Percentiles rank a stretch among this genome's conserved stretches.
phyloP scores from a whole-genome alignment of 257 asterid species.

The Salvia hispanica region DNA sequence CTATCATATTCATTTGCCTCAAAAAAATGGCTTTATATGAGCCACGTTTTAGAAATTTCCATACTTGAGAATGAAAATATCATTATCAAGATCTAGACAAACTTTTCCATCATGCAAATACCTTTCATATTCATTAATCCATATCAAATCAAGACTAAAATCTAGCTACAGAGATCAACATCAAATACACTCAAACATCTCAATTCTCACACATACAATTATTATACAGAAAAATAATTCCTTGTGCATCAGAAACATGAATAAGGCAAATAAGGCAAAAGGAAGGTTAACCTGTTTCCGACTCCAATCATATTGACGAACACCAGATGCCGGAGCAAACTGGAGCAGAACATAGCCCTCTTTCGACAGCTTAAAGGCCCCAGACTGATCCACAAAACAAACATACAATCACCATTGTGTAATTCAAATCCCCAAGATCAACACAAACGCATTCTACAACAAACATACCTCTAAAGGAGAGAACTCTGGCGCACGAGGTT shows the following conservation, averaged over 20 bases:
- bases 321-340: slow-evolving; percentile 88
- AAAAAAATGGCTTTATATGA: background rate
- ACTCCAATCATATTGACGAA: slow-evolving; percentile 96
- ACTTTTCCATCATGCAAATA: slow-evolving; percentile 12
- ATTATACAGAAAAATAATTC: background rate
- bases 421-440: slow-evolving; percentile 4
- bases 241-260: background rate
- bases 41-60: slow-evolving; percentile 14
- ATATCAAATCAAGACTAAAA: background rate
- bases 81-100: background rate
- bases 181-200: too few species aligned
- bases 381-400: slow-evolving; percentile 64
- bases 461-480: slow-evolving; percentile 68
- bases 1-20: background rate
- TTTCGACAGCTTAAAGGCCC: slow-evolving; percentile 81
- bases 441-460: slow-evolving; percentile 16
- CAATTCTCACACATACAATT: too few species aligned
- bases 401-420: slow-evolving; percentile 23
- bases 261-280: slow-evolving; percentile 6
- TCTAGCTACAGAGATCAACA: too few species aligned
- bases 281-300: slow-evolving; percentile 72
- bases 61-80: background rate
- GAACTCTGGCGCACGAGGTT: slow-evolving; percentile 89
- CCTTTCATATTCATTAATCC: slow-evolving; percentile 17
- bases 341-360: slow-evolving; percentile 86